Base-by-base conservation (phyloP, 805 yeast genomes). In the Brettanomyces naardenensis region DNA sequence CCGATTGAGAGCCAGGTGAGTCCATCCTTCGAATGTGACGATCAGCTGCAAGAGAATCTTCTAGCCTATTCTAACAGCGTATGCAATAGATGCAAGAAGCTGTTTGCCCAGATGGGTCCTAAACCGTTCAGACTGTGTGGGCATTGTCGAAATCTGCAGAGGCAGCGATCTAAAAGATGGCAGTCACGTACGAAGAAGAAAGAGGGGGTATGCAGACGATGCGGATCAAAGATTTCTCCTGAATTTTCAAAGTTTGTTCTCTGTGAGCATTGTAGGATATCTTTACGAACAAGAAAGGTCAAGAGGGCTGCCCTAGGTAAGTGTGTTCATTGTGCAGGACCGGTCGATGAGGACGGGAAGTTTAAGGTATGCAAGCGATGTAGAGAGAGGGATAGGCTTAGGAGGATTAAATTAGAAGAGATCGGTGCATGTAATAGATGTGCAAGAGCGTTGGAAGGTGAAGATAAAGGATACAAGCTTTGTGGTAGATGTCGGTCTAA, bases 281-380 rank as follows among this genome's bases (percentile, higher is more conserved):
- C 69, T 28, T 59, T 78, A 23, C 61, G 85, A 44, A 59, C 68
- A 2, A 60, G 76, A 33, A 79, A 79, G 49, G 75, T 76, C 1
- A 68, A 65, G 37, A 61, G 86, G 29, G 80, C 75, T 5, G 74
- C 75, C 10, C 70, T 67, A 45, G 85, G 86, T 1, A 70, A 69
- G 47, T 79, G 86, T 58, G 81, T 79, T 13, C 85, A 79, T 50
- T 79, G 86, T 44, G 65, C 78, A 1, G 82, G 83, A 3, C 76
- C 78, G 6, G 67, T 68, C 38, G 70, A 66, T 27, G 48, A 58
- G 14, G 53, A 66, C 5, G 62, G 69, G 1, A 65, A 63, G 37
- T 78, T 62, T 56, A 78, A 78, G 51, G 85, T 79, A n/a, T 79
- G 86, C 51, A 61, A 68, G 42, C 60, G 83, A 44, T 79, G 86